These are phyloP conservation scores for Actinomortierella ambigua DNA, from an alignment of 371 early-diverging fungal genomes.

Conservation along the genomic window DNA sequence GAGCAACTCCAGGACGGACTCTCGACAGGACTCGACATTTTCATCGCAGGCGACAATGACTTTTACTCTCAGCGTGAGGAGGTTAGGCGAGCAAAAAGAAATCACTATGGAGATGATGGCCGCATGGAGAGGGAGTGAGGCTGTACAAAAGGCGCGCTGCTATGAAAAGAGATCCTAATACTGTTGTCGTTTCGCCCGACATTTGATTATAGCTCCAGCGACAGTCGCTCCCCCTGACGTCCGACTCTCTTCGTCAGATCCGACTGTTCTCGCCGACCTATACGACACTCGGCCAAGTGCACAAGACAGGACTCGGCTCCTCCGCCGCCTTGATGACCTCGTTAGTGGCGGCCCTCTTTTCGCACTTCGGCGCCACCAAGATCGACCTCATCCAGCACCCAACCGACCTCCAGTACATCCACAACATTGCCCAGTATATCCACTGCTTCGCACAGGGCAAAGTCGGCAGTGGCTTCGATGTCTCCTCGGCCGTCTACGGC, in stretches of 20 bases:
- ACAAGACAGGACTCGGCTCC: slow-evolving; percentile 96
- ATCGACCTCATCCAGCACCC: slow-evolving; percentile 26
- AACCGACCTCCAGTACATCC: slow-evolving; percentile 54
- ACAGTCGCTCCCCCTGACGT: slow-evolving; percentile 56
- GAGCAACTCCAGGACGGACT: slow-evolving; percentile 24
- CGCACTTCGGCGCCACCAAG: slow-evolving; percentile 63
- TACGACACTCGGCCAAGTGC: slow-evolving; percentile 74
- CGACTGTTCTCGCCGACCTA: slow-evolving; percentile 74
- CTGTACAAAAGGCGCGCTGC: neutral
- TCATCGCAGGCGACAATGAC: slow-evolving; percentile 90
- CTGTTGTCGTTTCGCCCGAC: neutral
- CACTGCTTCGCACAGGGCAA: slow-evolving; percentile 98
- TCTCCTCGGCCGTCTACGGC: slow-evolving; percentile 91
- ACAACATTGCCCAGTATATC: slow-evolving; percentile 88
- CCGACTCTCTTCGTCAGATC: slow-evolving; percentile 62
- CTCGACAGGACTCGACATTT: slow-evolving; percentile 60
- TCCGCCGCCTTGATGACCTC: slow-evolving; percentile 94
- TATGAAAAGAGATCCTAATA: neutral
- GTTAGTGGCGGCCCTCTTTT: slow-evolving; percentile 78
- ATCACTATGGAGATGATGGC: neutral
- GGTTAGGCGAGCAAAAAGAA: slow-evolving; percentile 39
- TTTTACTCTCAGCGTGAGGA: slow-evolving; percentile 90
- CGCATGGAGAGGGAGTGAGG: neutral
- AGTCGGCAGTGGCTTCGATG: slow-evolving; percentile 96
- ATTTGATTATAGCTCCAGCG: slow-evolving; percentile 54